A percentile compares a stretch with the other conserved stretches of the same genome.
Evolutionary conservation across 2,329 filamentous ascomycete species (phyloP).

Genomic region (Exophiala viscosa): DNA sequence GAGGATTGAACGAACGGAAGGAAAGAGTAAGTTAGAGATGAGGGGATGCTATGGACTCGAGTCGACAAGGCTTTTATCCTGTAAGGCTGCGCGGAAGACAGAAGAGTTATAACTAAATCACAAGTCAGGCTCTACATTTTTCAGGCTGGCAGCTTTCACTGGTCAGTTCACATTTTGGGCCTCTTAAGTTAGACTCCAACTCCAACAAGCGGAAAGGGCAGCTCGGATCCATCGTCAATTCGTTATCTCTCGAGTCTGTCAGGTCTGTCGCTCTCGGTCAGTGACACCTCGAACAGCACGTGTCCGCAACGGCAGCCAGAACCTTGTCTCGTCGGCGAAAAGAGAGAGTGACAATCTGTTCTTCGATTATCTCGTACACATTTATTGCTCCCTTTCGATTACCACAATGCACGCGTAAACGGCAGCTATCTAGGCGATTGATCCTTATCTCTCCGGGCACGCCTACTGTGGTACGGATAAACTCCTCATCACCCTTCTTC

Average conservation of each 20-base stretch:
- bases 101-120: background rate
- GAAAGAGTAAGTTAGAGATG: background rate
- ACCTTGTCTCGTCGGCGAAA: too few relatives aligned
- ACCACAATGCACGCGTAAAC: background rate
- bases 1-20: constrained; percentile 3
- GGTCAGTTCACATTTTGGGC: too few relatives aligned
- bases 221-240: background rate
- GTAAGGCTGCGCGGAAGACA: constrained; percentile 21
- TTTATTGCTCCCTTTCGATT: background rate
- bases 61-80: constrained; percentile 26
- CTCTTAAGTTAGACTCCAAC: constrained; percentile 6
- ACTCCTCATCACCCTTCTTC: too few relatives aligned
- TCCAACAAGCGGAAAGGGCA: background rate
- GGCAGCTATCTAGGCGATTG: too few relatives aligned
- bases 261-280: too few relatives aligned
- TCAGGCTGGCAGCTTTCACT: constrained; percentile 8
- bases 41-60: constrained; percentile 7
- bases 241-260: background rate
- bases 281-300: background rate
- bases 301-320: background rate
- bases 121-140: background rate
- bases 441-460: too few relatives aligned
- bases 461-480: too few relatives aligned
- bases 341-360: too few relatives aligned
- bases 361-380: background rate